These are phyloP conservation scores for Nasturtium officinale DNA, from an alignment of 345 rosid genomes.

Conservation along the genomic window DNA sequence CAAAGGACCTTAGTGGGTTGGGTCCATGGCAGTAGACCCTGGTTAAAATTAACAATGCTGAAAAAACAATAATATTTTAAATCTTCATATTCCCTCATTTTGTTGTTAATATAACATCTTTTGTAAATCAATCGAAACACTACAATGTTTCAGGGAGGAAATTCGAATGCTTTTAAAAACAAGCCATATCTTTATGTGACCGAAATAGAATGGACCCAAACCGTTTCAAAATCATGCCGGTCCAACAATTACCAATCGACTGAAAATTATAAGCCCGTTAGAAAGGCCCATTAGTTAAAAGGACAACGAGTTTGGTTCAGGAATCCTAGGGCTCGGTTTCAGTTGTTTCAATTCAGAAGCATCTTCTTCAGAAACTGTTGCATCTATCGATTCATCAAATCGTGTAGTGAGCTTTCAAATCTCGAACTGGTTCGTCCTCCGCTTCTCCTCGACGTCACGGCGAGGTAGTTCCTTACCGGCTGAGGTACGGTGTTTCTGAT, in stretches of 20 bases:
- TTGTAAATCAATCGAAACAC: neutral
- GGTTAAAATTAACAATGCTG: neutral
- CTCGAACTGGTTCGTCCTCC: conserved; percentile 12
- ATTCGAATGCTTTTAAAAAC: too few species aligned
- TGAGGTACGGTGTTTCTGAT: conserved; percentile 33
- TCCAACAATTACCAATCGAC: neutral
- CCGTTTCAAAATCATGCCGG: neutral
- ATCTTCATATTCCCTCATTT: neutral
- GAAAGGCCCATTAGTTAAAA: conserved; percentile 17
- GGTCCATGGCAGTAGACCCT: conserved; percentile 26
- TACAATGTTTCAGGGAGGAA: neutral
- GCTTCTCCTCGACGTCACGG: conserved; percentile 9
- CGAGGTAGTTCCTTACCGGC: conserved; percentile 4
- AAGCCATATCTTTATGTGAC: neutral
- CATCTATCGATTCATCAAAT: conserved; percentile 14
- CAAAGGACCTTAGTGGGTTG: conserved; percentile 1
- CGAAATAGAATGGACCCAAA: neutral
- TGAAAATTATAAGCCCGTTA: conserved; percentile 11
- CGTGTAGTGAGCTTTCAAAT: conserved; percentile 9
- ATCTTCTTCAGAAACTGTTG: neutral
- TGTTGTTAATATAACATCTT: neutral
- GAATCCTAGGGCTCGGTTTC: conserved; percentile 27
- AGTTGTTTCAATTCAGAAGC: neutral
- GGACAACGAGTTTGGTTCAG: neutral
- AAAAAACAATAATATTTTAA: neutral